Evolutionary conservation across 345 rosid genomes (phyloP).

Genomic region (Citrus medica): DNA sequence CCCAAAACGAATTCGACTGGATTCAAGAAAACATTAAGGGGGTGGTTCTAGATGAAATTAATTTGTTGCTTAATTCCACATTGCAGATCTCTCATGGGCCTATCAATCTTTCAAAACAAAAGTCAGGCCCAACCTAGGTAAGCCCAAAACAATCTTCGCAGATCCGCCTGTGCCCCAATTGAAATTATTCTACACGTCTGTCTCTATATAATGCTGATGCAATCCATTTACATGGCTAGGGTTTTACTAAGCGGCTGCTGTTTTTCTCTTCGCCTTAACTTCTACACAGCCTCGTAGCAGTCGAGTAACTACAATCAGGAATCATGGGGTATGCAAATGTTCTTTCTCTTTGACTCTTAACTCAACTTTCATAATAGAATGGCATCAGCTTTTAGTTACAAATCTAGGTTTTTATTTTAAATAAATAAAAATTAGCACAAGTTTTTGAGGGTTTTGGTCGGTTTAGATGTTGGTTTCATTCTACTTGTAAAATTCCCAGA

Average conservation of each 20-base stretch:
- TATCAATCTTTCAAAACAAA: not conserved
- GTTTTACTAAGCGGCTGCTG: slow-evolving; percentile 8
- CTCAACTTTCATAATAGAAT: not conserved
- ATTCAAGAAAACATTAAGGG: too few species aligned
- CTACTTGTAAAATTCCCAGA: not conserved
- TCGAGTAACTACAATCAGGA: not conserved
- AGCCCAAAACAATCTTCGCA: not conserved
- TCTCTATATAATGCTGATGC: not conserved
- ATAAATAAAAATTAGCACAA: too few species aligned
- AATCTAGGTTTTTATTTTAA: not conserved
- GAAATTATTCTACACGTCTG: not conserved
- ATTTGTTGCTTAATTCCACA: too few species aligned
- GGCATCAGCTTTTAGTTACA: not conserved
- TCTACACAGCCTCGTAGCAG: not conserved
- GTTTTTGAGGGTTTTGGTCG: not conserved
- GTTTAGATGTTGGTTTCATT: not conserved
- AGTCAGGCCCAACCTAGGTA: not conserved
- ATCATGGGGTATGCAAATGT: slow-evolving; percentile 23
- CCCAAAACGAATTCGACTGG: too few species aligned
- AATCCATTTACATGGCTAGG: not conserved
- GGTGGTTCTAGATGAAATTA: too few species aligned
- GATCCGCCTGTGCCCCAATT: not conserved
- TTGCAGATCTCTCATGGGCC: not conserved
- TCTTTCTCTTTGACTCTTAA: not conserved
- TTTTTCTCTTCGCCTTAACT: not conserved